Base-by-base conservation (phyloP, 2,329 filamentous ascomycete species). In the Aspergillus sp. region DNA sequence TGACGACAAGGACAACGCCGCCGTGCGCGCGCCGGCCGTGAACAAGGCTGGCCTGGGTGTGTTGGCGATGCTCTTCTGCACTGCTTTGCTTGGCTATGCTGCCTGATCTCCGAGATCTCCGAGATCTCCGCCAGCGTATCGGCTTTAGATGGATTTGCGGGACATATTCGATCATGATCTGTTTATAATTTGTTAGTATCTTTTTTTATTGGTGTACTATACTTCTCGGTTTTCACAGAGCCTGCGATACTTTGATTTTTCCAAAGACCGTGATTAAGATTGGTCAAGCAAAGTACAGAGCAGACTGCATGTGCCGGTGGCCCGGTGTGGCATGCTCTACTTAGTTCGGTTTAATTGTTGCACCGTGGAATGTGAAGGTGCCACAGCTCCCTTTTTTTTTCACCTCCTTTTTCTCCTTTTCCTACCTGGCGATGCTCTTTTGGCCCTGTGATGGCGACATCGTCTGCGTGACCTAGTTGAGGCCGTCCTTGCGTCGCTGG, bases 31-130 rank as follows among this genome's bases (percentile, higher is more conserved):
- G 49, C 24, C 58, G 64, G 43, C 59, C 65, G 47, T 73, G 20
- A 71, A 69, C 1, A 70, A 67, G 57, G 58, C 64, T 5, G 70
- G 71, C 1, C 42, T 74, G 8, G 69, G 71, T 4, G 36, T 74
- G 2, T 48, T 74, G 53, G 71, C 64, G 0, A 60, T 74, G 57
- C 17, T 74, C 32, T 65, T 71, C 39, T 67, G 68, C 48, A 72
- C 70, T 4, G 62, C 66, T 12, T 17, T 73, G 12, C 55, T 70
- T 57, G 69, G 70, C 7, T 58, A 66, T 38, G 18, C 69, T 38
- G 63, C 63, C 42, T 59, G 34, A 51, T 24, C 26, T 17, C n/a
- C n/a, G n/a, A n/a, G n/a, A n/a, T n/a, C n/a, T n/a, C n/a, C n/a
- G n/a, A n/a, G n/a, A n/a, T n/a, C n/a, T 22, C 6, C 3, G 3